Percentiles rank a stretch among this genome's conserved stretches.
phyloP scores from a whole-genome alignment of 2,329 filamentous ascomycete genomes.

The Fusarium chlamydosporum region DNA sequence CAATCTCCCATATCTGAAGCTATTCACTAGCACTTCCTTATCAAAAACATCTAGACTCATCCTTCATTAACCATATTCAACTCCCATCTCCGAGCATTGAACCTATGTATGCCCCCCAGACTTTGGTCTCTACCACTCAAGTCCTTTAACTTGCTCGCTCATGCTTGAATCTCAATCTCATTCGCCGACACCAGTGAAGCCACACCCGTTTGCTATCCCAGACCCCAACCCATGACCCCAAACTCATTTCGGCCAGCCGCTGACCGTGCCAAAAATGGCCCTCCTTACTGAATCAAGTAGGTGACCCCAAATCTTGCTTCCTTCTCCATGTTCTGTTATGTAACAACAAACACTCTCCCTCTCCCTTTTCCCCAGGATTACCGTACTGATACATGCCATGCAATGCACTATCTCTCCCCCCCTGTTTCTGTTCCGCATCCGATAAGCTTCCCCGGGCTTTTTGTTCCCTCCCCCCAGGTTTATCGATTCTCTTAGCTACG shows the following conservation, averaged over 20 bases:
- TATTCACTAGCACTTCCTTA: neutral
- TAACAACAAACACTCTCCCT: conserved; percentile 10
- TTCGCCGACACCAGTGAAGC: neutral
- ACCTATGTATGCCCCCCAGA: conserved; percentile 1
- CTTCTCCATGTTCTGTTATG: conserved; percentile 24
- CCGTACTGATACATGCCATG: neutral
- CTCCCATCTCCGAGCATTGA: conserved; percentile 21
- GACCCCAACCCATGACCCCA: neutral
- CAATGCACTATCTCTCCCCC: conserved; percentile 8
- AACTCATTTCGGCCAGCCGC: neutral
- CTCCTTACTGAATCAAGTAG: conserved; percentile 11
- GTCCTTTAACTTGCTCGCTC: too few relatives aligned
- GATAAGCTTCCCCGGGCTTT: conserved; percentile 26
- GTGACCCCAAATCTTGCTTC: conserved; percentile 7
- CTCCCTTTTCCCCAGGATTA: conserved; percentile 7
- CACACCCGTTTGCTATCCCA: neutral
- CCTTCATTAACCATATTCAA: conserved; percentile 15
- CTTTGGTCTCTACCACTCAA: neutral
- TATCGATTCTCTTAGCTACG: conserved; percentile 13
- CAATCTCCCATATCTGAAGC: conserved; percentile 3
- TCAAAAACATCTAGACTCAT: conserved; percentile 13
- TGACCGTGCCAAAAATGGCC: conserved; percentile 1
- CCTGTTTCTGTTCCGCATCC: conserved; percentile 7
- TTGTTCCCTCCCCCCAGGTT: conserved; percentile 15
- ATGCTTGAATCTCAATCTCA: too few relatives aligned